phyloP scores from a whole-genome alignment of 768 basidiomycete species.

The Dioszegia crocea region DNA sequence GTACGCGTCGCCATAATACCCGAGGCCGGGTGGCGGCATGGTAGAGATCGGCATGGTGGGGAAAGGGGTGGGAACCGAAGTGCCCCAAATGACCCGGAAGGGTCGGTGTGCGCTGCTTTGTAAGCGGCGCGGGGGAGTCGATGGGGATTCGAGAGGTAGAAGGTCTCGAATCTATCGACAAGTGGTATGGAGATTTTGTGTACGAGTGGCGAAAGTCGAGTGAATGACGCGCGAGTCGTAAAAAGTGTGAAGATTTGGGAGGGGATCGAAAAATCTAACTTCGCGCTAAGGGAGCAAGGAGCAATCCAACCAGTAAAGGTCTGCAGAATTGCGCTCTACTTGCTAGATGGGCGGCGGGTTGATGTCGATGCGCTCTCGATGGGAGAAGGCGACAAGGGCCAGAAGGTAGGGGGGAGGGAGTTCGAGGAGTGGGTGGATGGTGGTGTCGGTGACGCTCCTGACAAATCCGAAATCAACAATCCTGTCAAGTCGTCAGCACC shows the following conservation, averaged over 20 bases:
- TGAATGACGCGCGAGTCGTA: background rate
- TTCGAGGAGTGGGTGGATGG: background rate
- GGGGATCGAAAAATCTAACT: background rate
- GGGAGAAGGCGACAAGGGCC: background rate
- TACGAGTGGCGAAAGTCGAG: background rate
- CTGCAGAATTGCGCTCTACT: slow-evolving; percentile 2
- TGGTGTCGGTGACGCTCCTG: too few species aligned
- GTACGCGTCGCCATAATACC: too few species aligned
- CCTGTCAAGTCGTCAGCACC: too few species aligned
- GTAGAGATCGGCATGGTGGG: too few species aligned
- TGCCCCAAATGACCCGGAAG: too few species aligned
- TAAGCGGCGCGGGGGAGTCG: too few species aligned
- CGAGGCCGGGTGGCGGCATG: too few species aligned
- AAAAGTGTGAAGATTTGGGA: background rate
- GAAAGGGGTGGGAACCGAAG: too few species aligned
- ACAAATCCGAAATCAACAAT: too few species aligned
- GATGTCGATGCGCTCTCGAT: background rate
- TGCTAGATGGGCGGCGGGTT: slow-evolving; percentile 2
- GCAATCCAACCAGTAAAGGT: slow-evolving; percentile 11
- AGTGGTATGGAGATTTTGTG: background rate
- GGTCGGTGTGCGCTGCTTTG: too few species aligned
- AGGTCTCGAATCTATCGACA: too few species aligned
- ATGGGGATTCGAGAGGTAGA: too few species aligned
- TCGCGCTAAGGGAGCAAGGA: background rate
- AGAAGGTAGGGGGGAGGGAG: background rate